A percentile compares a stretch with the other conserved stretches of the same genome.
Evolutionary conservation across 805 yeast genomes (phyloP).

Genomic region (Wickerhamomyces chaumierensis): DNA sequence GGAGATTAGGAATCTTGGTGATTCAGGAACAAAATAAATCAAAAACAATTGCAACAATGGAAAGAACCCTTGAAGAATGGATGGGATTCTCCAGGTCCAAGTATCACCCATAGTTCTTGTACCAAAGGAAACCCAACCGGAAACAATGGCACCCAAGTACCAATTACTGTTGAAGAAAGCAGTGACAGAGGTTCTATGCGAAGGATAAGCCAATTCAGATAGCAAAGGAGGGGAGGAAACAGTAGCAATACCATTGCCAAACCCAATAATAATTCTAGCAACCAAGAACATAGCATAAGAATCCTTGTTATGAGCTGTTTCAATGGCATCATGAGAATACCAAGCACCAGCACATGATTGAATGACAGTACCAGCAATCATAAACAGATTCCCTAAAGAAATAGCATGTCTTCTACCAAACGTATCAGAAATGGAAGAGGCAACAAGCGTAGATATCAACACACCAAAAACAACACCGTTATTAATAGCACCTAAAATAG

Average conservation of each 20-base stretch:
- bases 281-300: conserved; percentile 14
- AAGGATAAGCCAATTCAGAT: conserved; percentile 41
- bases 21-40: conserved; percentile 34
- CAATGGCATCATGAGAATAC: conserved; percentile 4
- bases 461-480: conserved; percentile 34
- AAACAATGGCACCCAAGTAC: conserved; percentile 43
- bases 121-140: conserved; percentile 42
- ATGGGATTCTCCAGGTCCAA: conserved; percentile 46
- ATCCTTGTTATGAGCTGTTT: conserved; percentile 6
- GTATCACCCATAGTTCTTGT: conserved; percentile 20
- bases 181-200: conserved; percentile 28
- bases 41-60: conserved; percentile 30
- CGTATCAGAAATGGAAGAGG: conserved; percentile 22
- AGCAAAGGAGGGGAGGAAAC: conserved; percentile 40
- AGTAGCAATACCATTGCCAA: conserved; percentile 32
- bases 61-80: conserved; percentile 36
- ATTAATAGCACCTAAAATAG: conserved; percentile 28
- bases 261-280: conserved; percentile 35
- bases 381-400: conserved; percentile 14
- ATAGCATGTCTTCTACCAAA: conserved; percentile 29
- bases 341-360: conserved; percentile 20
- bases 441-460: conserved; percentile 20
- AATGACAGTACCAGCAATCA: conserved; percentile 17
- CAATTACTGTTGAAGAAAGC: conserved; percentile 40
- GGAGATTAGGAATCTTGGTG: conserved; percentile 33